Evolutionary conservation across 106 monocot genomes (phyloP), one percentile per base, ranked within the genome.

Genomic region (Xerophyta viscosa): DNA sequence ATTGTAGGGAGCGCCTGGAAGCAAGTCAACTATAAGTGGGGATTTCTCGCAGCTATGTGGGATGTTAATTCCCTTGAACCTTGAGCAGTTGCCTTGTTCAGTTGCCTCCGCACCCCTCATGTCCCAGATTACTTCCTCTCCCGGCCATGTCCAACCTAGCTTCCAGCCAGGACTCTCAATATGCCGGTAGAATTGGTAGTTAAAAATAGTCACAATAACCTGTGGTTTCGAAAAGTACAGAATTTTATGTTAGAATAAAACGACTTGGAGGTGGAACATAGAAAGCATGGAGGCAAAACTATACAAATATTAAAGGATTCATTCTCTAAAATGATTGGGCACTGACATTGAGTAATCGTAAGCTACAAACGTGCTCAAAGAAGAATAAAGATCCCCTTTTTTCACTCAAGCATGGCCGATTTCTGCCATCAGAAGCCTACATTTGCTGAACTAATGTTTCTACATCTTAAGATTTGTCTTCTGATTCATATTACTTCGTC

Each of bases 101-200:
- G 93, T 73, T 15, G 88, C 75, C 59, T 94, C 93, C 0, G 84
- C 88, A 0, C 88, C 88, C 6, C 24, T 33, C 17, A 77, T 61
- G 31, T 50, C 62, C 87, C 79, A 84, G 19, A 88, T 94, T 4
- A 78, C 71, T 26, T 94, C 80, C 0, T 83, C 64, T 0, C 66
- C 65, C 0, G 67, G 37, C 93, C 80, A 93, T 0, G 53, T 64
- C 87, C 87, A 93, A n/a, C 83, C 46, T 14, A 83, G 47, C 20
- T 24, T 72, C 93, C 93, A 93, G 2, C 93, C 93, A 2, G 88
- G 87, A 8, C 36, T 75, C 33, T 84, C 88, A 1, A 93, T 61
- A 50, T 93, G 93, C 2, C 88, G 61, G 57, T 70, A 93, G 1
- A 77, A 71, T 57, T 93, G 93, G 74, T 81, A 56, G 50, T 93